A percentile compares a stretch with the other conserved stretches of the same genome.
Evolutionary conservation across 1,139 yeast species (phyloP).

Genomic region (Yamadazyma friedrichii): DNA sequence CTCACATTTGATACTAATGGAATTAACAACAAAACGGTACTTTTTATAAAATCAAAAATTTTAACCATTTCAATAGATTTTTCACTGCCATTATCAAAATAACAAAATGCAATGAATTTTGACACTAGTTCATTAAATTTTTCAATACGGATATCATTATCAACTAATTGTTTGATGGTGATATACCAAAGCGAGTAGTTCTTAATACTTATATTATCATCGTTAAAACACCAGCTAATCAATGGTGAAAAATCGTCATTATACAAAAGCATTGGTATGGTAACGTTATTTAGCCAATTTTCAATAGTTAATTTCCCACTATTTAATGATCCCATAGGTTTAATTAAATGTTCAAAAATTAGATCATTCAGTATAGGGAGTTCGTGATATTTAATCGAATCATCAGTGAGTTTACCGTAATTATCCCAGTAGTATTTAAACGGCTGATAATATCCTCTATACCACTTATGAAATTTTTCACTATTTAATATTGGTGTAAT

Average conservation of each 20-base stretch:
- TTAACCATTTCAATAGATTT: slow-evolving; percentile 29
- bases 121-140: slow-evolving; percentile 18
- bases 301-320: slow-evolving; percentile 16
- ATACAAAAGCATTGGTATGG: slow-evolving; percentile 28
- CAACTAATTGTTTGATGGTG: slow-evolving; percentile 19
- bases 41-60: slow-evolving; percentile 29
- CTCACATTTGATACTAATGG: slow-evolving; percentile 11
- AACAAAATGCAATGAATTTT: slow-evolving; percentile 26
- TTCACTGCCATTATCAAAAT: slow-evolving; percentile 23
- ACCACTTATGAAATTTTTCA: slow-evolving; percentile 22
- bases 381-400: slow-evolving; percentile 14
- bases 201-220: slow-evolving; percentile 6
- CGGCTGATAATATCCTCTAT: slow-evolving; percentile 27
- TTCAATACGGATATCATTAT: slow-evolving; percentile 12
- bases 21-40: slow-evolving; percentile 19
- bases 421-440: slow-evolving; percentile 31
- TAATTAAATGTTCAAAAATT: slow-evolving; percentile 22
- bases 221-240: slow-evolving; percentile 25
- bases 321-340: slow-evolving; percentile 20
- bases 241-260: slow-evolving; percentile 25
- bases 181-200: slow-evolving; percentile 28
- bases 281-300: slow-evolving; percentile 29
- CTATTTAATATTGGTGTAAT: background rate
- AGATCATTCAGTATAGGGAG: background rate
- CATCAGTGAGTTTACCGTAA: slow-evolving; percentile 19